Base-by-base conservation (phyloP, 148 eudicot species). In the Camellia sinensis region DNA sequence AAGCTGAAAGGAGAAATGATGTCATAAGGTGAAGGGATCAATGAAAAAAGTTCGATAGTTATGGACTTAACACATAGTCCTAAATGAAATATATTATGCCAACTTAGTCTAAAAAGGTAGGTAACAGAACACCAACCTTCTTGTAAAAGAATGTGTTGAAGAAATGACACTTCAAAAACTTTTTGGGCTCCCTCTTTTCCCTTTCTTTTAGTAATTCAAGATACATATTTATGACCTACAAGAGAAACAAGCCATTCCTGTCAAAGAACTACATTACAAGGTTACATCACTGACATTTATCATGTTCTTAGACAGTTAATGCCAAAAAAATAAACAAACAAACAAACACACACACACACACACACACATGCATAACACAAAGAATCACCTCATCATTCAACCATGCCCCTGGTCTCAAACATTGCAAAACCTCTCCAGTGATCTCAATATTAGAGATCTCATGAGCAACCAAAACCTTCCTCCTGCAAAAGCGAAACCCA, bases 91-190 rank as follows among this genome's bases (percentile, higher is more conserved):
- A 54, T 11, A 54, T 11, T 62, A 56, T 13, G 60, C 29, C 71
- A 40, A 22, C 72, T 40, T 56, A 12, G 46, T 7, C 9, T 17
- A 3, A 45, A 7, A 50, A 52, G 6, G 76, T 71, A 71, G 40
- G 57, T 3, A 9, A 78, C 6, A 77, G 74, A 79, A 53, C 74
- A 83, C 97, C 50, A 77, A 96, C 99, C 98, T 91, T 96, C 80
- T 94, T 96, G 81, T 96, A 96, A 77, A 96, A 96, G 86, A 96
- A 96, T 13, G 98, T 96, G 80, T 87, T 96, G 84, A 96, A 94
- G 89, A 96, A 96, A 88, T 96, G 99, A 79, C 99, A 96, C 77
- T 88, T 94, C 87, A 96, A 82, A 77, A 89, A 96, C 85, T 87
- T 92, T 77, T 89, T 63, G 5, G 98, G 98, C 76, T 92, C 98